These are phyloP conservation scores for Wickerhamomyces subpelliculosus DNA, from an alignment of 805 yeast species.

Conservation along the genomic window DNA sequence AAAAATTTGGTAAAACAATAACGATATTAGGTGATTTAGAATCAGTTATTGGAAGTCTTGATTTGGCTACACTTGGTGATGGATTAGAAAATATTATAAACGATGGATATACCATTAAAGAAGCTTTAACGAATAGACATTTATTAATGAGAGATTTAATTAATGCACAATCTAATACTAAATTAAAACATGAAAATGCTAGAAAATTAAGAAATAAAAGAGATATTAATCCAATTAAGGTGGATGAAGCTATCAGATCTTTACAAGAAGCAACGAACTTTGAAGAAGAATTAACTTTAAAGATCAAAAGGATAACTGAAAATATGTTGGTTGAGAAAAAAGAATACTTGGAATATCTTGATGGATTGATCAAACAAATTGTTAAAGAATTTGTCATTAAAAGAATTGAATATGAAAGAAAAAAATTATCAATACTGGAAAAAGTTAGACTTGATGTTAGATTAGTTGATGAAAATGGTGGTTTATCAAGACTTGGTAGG, in stretches of 20 bases:
- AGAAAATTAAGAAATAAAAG: slow-evolving; percentile 62
- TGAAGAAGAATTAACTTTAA: slow-evolving; percentile 71
- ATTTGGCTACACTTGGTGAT: slow-evolving; percentile 72
- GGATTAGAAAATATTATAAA: slow-evolving; percentile 54
- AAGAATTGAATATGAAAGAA: slow-evolving; percentile 81
- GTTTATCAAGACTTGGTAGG: slow-evolving; percentile 76
- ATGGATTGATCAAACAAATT: slow-evolving; percentile 42
- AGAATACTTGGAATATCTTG: slow-evolving; percentile 53
- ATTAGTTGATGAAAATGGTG: slow-evolving; percentile 69
- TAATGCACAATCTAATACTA: slow-evolving; percentile 72
- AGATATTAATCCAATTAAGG: slow-evolving; percentile 77
- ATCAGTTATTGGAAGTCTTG: slow-evolving; percentile 62
- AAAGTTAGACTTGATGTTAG: slow-evolving; percentile 65
- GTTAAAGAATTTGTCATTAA: slow-evolving; percentile 58
- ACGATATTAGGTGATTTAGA: slow-evolving; percentile 71
- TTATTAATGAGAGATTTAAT: slow-evolving; percentile 82
- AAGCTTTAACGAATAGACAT: slow-evolving; percentile 88
- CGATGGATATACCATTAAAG: slow-evolving; percentile 85
- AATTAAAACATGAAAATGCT: slow-evolving; percentile 63
- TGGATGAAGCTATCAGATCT: slow-evolving; percentile 80
- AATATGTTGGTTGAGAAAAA: slow-evolving; percentile 75
- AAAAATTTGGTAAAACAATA: slow-evolving; percentile 62
- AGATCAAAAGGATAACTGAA: slow-evolving; percentile 74
- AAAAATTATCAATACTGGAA: slow-evolving; percentile 68
- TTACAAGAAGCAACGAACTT: slow-evolving; percentile 71